A percentile compares a stretch with the other conserved stretches of the same genome.
These are phyloP conservation scores for Ramichloridium luteum DNA, from an alignment of 2,329 filamentous ascomycete species.

Conservation along the genomic window DNA sequence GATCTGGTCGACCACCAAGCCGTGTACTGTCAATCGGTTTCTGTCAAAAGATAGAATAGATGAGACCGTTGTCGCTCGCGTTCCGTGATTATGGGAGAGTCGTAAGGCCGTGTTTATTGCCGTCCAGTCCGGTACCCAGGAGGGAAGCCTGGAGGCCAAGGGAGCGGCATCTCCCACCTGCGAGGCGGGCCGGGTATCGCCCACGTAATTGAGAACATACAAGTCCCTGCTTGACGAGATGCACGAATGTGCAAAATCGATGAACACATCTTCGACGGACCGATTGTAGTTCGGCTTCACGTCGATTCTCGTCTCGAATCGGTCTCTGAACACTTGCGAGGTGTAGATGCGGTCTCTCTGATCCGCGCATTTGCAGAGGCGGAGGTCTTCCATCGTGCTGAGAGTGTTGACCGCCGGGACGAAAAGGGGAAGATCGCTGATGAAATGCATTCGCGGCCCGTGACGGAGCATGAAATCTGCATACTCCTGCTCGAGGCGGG, in stretches of 20 bases:
- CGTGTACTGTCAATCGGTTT: no score
- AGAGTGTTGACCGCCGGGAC: not conserved
- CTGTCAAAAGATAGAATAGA: no score
- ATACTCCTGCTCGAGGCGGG: not conserved
- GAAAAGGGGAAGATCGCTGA: not conserved
- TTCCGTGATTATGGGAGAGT: no score
- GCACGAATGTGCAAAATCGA: no score
- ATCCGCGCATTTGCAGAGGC: no score
- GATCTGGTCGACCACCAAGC: no score
- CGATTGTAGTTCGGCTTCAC: not conserved
- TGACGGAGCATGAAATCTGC: not conserved
- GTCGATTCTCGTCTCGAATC: not conserved
- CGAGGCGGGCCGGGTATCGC: not conserved
- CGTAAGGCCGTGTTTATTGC: no score
- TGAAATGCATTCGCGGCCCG: not conserved
- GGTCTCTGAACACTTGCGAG: not conserved
- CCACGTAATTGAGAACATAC: no score
- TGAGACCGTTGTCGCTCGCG: no score
- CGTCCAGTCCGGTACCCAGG: conserved; percentile 3
- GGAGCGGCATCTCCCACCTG: conserved; percentile 1
- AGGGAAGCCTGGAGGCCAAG: not conserved
- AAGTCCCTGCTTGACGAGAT: no score
- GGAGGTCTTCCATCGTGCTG: no score
- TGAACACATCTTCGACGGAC: not conserved
- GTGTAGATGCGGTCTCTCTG: no score